Base-by-base conservation (phyloP, 2,329 filamentous ascomycete genomes). In the Stemphylium vesicarium region DNA sequence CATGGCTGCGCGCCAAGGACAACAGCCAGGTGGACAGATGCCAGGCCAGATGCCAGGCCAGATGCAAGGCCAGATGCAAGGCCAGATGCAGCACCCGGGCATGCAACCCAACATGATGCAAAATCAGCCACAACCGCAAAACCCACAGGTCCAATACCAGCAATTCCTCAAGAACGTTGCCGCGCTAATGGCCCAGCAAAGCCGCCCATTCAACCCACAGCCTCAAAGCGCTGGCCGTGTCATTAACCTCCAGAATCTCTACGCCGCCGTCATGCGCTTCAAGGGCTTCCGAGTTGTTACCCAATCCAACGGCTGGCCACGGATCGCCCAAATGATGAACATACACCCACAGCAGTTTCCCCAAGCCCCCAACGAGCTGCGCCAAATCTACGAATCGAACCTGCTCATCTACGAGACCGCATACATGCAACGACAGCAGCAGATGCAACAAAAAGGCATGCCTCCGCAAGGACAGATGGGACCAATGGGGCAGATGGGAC, bases 261-360 rank as follows among this genome's bases (percentile, higher is more conserved):
- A 96, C 73, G 85, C 88, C 57, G 81, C 85, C 0, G 90, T 96
- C 1, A 84, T 88, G 63, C 93, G 90, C 65, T 82, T 85, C 62
- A 91, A 90, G 20, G 92, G 92, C 4, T 95, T 89, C 51, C 90
- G 89, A 64, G 85, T 83, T 56, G 86, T 96, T 3, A 88, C 86
- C 0, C 82, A 84, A 20, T 80, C 81, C 20, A 90, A 91, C 60
- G 81, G 83, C 53, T 98, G 95, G 95, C 80, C 82, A 1, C 83
- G 86, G 44, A 81, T 97, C 50, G 88, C 91, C 1, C 63, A 86
- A 20, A 73, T 75, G 57, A 64, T 81, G 60, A 72, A 75, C n/a
- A 77, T 79, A 37, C 62, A 71, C 10, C 73, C 72, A 43, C 72
- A 73, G 15, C 77, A 79, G 52, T 79, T 76, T 50, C 88, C 88